Percentiles rank a stretch among this genome's conserved stretches.
Evolutionary conservation across 371 early-diverging fungal genomes (phyloP).

Genomic region (Mucor ambiguus): DNA sequence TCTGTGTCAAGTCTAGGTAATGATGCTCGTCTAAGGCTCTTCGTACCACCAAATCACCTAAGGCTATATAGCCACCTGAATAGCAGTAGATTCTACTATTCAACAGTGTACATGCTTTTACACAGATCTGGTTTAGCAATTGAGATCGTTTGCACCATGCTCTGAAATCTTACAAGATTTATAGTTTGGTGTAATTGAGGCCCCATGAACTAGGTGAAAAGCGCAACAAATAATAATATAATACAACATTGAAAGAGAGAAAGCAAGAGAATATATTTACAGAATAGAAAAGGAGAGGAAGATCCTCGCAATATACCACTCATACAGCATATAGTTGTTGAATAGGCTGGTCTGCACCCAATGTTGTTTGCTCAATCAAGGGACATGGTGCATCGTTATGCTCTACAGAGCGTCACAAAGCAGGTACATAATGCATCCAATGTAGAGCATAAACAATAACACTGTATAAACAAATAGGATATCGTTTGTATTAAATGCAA

Average conservation of each 20-base stretch:
- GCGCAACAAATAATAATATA: not conserved
- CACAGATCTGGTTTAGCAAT: not conserved
- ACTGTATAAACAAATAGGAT: not conserved
- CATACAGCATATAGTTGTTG: not conserved
- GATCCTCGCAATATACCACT: not conserved
- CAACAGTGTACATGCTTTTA: conserved; percentile 13
- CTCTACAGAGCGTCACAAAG: not conserved
- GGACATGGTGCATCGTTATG: conserved; percentile 1
- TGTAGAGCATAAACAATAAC: not conserved
- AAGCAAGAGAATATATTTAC: not conserved
- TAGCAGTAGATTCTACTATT: conserved; percentile 20
- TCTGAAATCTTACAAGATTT: not conserved
- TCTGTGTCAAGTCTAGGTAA: conserved; percentile 16
- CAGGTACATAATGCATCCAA: not conserved
- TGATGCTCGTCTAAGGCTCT: conserved; percentile 11
- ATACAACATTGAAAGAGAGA: not conserved
- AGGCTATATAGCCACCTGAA: conserved; percentile 13
- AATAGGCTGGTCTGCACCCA: not conserved
- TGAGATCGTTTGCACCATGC: not conserved
- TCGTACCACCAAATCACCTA: not conserved
- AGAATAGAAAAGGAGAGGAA: not conserved
- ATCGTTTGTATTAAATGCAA: not conserved
- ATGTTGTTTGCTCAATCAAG: not conserved
- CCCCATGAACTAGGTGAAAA: not conserved
- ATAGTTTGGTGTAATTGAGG: conserved; percentile 2